Percentiles rank a stretch among this genome's conserved stretches.
Conservation (phyloP, 1,139 yeast genomes). For the Candida sojae region DNA sequence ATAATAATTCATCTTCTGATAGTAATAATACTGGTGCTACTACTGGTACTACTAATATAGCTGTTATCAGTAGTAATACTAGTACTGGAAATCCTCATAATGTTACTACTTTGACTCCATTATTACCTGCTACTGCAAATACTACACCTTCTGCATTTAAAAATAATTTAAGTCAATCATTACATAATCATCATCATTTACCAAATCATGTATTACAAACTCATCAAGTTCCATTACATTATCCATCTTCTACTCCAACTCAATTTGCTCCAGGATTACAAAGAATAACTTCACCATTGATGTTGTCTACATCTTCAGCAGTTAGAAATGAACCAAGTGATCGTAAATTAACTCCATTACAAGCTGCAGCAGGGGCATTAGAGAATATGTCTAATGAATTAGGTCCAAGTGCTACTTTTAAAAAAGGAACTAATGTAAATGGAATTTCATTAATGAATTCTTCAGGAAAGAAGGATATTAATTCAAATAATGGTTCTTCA, state of each 20-base stretch:
- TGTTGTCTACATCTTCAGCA: constrained; percentile 48
- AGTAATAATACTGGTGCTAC: constrained; percentile 10
- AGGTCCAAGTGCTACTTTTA: constrained; percentile 49
- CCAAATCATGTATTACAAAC: constrained; percentile 26
- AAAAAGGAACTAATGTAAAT: constrained; percentile 14
- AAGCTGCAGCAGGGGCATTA: constrained; percentile 62
- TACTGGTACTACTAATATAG: constrained; percentile 9
- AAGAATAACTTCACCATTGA: constrained; percentile 63
- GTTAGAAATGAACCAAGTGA: constrained; percentile 24
- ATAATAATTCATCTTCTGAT: constrained; percentile 8
- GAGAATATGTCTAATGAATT: constrained; percentile 54
- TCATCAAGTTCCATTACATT: constrained; percentile 58
- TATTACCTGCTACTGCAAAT: constrained; percentile 24
- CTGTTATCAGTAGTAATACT: constrained; percentile 9
- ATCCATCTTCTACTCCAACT: constrained; percentile 69
- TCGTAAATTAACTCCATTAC: constrained; percentile 24
- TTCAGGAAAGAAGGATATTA: neutral
- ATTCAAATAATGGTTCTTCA: constrained; percentile 4
- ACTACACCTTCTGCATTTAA: constrained; percentile 14
- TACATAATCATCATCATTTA: constrained; percentile 17
- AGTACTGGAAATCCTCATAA: constrained; percentile 7
- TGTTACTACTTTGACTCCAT: constrained; percentile 28
- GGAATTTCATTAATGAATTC: constrained; percentile 35
- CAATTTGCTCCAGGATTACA: constrained; percentile 68
- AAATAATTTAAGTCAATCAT: neutral